phyloP scores from a whole-genome alignment of 306 rosid species.

The Medicago arabica region DNA sequence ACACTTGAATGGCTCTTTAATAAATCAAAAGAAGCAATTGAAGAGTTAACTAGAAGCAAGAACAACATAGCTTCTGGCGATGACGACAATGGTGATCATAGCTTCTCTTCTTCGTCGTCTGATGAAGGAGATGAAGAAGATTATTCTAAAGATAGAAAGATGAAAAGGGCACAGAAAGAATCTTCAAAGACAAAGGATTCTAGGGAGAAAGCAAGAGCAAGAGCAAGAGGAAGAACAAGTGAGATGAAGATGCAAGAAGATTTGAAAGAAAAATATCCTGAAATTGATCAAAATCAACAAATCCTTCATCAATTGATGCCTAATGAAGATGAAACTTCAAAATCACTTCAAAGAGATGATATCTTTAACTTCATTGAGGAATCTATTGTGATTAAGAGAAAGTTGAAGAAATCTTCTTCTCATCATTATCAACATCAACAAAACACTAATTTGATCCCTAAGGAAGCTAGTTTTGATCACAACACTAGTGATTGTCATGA shows the following conservation, averaged over 20 bases:
- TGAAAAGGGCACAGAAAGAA: conserved; percentile 28
- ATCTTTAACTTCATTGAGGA: conserved; percentile 44
- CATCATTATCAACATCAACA: conserved; percentile 49
- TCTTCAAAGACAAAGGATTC: conserved; percentile 49
- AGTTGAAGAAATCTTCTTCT: conserved; percentile 49
- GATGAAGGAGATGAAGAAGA: conserved; percentile 32
- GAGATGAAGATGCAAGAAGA: conserved; percentile 20
- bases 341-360: conserved; percentile 35
- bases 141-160: conserved; percentile 5
- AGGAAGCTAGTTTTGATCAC: conserved; percentile 42
- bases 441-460: conserved; percentile 45
- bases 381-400: conserved; percentile 55
- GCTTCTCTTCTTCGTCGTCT: conserved; percentile 40
- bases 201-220: conserved; percentile 74
- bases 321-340: conserved; percentile 20
- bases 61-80: neutral
- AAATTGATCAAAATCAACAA: conserved; percentile 44
- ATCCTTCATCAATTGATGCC: conserved; percentile 49
- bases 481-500: conserved; percentile 40
- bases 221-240: conserved; percentile 74
- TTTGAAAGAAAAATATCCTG: conserved; percentile 50
- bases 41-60: conserved; percentile 47
- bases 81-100: neutral
- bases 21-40: conserved; percentile 69
- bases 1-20: conserved; percentile 87